phyloP scores from a whole-genome alignment of 2,329 filamentous ascomycete species.

The Neoscytalidium dimidiatum region DNA sequence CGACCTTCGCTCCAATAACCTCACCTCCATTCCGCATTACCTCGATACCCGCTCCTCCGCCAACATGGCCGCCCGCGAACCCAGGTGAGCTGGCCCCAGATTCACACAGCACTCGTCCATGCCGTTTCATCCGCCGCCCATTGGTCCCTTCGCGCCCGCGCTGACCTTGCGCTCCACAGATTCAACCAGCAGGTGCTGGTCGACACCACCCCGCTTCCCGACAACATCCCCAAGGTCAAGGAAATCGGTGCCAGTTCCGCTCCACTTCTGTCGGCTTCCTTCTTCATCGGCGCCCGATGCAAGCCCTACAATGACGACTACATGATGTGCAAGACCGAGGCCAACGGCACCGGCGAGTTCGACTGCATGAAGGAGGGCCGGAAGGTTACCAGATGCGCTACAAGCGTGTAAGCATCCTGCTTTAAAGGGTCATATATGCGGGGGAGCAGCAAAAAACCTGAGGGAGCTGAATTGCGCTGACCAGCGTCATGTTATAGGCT shows the following conservation, averaged over 20 bases:
- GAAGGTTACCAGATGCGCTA: conserved; percentile 93
- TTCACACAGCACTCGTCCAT: conserved; percentile 12
- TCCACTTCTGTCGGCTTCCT: conserved; percentile 86
- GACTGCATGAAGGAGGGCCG: conserved; percentile 96
- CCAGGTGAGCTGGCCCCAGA: conserved; percentile 50
- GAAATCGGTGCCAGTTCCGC: conserved; percentile 93
- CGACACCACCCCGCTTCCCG: conserved; percentile 94
- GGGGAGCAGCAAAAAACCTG: not conserved
- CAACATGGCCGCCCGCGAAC: conserved; percentile 63
- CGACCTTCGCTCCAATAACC: conserved; percentile 20
- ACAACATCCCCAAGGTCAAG: conserved; percentile 86
- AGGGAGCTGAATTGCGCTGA: conserved; percentile 6
- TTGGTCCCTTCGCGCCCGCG: conserved; percentile 26
- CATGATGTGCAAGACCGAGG: conserved; percentile 99
- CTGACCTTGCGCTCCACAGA: conserved; percentile 51
- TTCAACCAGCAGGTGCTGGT: conserved; percentile 93
- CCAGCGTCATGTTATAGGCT: conserved; percentile 56
- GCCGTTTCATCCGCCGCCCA: not conserved
- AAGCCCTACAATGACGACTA: conserved; percentile 96
- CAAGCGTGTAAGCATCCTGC: conserved; percentile 71
- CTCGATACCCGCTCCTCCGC: conserved; percentile 26
- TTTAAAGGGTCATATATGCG: not conserved
- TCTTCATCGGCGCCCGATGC: conserved; percentile 97
- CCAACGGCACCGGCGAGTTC: conserved; percentile 85
- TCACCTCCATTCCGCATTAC: conserved; percentile 19